Evolutionary conservation across 2,329 filamentous ascomycete genomes (phyloP), one percentile per base, ranked within the genome.

Genomic region (Fusarium secorum): DNA sequence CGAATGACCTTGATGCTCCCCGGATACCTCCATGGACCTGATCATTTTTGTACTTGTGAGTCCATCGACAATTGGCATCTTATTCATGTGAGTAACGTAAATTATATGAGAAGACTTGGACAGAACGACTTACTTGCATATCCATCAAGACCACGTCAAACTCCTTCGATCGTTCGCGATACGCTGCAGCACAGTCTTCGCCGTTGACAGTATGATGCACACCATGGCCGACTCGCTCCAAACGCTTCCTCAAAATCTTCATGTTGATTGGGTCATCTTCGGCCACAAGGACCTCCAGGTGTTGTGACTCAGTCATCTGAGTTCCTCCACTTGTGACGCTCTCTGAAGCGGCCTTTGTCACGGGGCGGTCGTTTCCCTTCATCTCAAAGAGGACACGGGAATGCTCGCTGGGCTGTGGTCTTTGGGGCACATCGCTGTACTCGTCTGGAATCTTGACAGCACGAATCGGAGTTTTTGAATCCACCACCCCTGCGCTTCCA

Each of bases 11-110:
- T 74, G 76, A 46, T 86, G 81, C 4, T 81, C 55, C 74, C 76
- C 49, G 49, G 84, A 79, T 83, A 87, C 87, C 77, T 97, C 94
- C 57, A 87, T 90, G 0, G 89, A 89, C 30, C 94, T 87, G 68
- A 97, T 97, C 87, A 94, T 91, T 79, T 93, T 94, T 0, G 94
- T 92, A 20, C 93, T 94, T 6, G 87, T 89, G 30, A 95, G 85
- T 18, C 94, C 94, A 76, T 97, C 93, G 8, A 97, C 92, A 35
- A 97, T 96, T 22, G 94, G 94, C 94, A 97, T 97, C 93, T 97
- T n/a, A 24, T 49, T 26, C 4, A 32, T 22, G 46, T 69, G 64
- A 71, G 48, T 22, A 56, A 28, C 13, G 30, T 14, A 14, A 20
- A 15, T 11, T 15, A 22, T 6, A 7, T 42, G 22, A 18, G 11